These are phyloP conservation scores for Macrolepiota fuliginosa DNA, from an alignment of 768 basidiomycete species.

Conservation along the genomic window DNA sequence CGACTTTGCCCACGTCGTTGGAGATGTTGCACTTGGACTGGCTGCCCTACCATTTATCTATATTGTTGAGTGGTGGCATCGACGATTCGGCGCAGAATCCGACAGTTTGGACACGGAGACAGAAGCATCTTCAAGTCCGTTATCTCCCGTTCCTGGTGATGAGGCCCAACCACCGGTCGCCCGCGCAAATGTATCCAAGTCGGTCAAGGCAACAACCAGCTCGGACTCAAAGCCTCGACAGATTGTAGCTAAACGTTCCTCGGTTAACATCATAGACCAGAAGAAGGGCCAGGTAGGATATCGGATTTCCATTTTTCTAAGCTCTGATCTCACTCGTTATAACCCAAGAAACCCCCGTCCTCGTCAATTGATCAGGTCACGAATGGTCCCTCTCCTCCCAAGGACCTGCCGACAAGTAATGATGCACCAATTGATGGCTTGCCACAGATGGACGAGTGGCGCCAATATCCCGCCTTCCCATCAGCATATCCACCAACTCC, in stretches of 20 bases:
- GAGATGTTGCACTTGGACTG: conserved; percentile 56
- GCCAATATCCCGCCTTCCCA: conserved; percentile 71
- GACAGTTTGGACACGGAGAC: conserved; percentile 17
- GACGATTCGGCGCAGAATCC: conserved; percentile 18
- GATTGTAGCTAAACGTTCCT: background rate
- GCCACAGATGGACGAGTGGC: conserved; percentile 56
- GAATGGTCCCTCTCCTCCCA: conserved; percentile 24
- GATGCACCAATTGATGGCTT: conserved; percentile 15
- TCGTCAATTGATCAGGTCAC: conserved; percentile 38
- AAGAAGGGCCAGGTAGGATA: conserved; percentile 1
- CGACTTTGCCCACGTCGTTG: conserved; percentile 57
- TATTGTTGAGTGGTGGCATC: conserved; percentile 35
- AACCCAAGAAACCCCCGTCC: background rate
- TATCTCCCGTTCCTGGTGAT: background rate
- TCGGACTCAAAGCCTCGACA: background rate
- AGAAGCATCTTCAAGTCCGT: conserved; percentile 21
- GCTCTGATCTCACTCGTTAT: background rate
- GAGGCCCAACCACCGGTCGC: background rate
- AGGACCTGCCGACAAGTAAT: conserved; percentile 11
- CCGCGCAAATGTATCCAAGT: background rate
- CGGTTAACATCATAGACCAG: background rate
- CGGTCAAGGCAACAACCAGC: background rate
- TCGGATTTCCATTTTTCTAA: background rate
- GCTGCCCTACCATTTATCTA: conserved; percentile 37
- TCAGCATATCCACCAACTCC: conserved; percentile 78